Conservation (phyloP, 2,329 filamentous ascomycete species). For the Monosporascus sp. region DNA sequence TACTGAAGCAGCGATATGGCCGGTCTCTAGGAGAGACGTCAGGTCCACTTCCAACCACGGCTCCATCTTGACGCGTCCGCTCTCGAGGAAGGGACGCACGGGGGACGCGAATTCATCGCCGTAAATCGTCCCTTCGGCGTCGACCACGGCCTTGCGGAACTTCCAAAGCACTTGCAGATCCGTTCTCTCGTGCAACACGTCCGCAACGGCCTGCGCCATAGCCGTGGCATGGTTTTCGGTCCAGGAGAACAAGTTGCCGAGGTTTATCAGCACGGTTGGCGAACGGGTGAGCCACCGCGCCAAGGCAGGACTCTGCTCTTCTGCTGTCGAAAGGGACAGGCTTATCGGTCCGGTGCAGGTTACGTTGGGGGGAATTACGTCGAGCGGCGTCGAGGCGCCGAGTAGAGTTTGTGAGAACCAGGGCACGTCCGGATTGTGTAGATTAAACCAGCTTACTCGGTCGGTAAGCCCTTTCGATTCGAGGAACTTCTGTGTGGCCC, state of each 20-base stretch:
- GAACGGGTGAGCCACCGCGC: slow-evolving; percentile 9
- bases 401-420: slow-evolving; percentile 11
- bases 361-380: slow-evolving; percentile 12
- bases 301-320: slow-evolving; percentile 7
- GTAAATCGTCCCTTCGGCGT: neutral
- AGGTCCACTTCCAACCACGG: slow-evolving; percentile 3
- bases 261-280: slow-evolving; percentile 22
- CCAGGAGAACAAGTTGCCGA: slow-evolving; percentile 19
- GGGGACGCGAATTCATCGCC: neutral
- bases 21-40: slow-evolving; percentile 1
- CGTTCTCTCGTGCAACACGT: slow-evolving; percentile 12
- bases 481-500: slow-evolving; percentile 3
- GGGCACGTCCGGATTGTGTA: slow-evolving; percentile 7
- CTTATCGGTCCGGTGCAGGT: slow-evolving; percentile 12
- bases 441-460: slow-evolving; percentile 4
- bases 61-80: neutral
- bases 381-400: slow-evolving; percentile 11
- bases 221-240: slow-evolving; percentile 13
- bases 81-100: neutral
- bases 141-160: slow-evolving; percentile 21
- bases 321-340: slow-evolving; percentile 5
- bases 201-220: slow-evolving; percentile 23
- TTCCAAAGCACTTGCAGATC: slow-evolving; percentile 31
- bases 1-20: slow-evolving; percentile 1
- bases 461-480: slow-evolving; percentile 7